These are phyloP conservation scores for Curvularia verruculosa DNA, from an alignment of 2,329 filamentous ascomycete genomes.

Conservation along the genomic window DNA sequence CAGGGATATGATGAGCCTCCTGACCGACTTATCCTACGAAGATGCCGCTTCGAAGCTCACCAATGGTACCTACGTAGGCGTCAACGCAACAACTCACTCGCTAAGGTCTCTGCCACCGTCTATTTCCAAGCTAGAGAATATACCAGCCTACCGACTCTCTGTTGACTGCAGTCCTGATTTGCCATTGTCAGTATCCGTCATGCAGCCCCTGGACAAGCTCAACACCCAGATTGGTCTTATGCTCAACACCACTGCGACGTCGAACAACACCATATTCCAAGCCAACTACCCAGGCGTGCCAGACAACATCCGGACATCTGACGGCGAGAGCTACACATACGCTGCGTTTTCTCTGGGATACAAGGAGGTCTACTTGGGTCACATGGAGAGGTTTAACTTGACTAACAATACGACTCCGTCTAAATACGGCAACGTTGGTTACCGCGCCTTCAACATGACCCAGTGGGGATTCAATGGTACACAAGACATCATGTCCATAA, in stretches of 20 bases:
- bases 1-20: constrained; percentile 7
- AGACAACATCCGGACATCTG: neutral
- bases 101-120: constrained; percentile 4
- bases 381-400: neutral
- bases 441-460: neutral
- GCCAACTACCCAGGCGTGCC: constrained; percentile 6
- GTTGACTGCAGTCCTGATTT: constrained; percentile 1
- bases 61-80: constrained; percentile 4
- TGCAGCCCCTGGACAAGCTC: neutral
- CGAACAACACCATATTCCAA: constrained; percentile 5
- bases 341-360: constrained; percentile 3
- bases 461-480: neutral
- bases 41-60: constrained; percentile 2
- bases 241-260: neutral
- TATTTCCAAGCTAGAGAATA: constrained; percentile 3
- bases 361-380: constrained; percentile 5
- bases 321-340: constrained; percentile 1
- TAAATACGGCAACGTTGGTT: neutral
- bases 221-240: neutral
- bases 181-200: neutral
- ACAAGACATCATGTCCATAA: neutral
- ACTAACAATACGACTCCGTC: neutral
- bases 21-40: constrained; percentile 6
- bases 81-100: constrained; percentile 6
- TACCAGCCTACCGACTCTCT: constrained; percentile 9